These are phyloP conservation scores for Sisymbrium irio DNA, from an alignment of 345 rosid genomes.

Conservation along the genomic window DNA sequence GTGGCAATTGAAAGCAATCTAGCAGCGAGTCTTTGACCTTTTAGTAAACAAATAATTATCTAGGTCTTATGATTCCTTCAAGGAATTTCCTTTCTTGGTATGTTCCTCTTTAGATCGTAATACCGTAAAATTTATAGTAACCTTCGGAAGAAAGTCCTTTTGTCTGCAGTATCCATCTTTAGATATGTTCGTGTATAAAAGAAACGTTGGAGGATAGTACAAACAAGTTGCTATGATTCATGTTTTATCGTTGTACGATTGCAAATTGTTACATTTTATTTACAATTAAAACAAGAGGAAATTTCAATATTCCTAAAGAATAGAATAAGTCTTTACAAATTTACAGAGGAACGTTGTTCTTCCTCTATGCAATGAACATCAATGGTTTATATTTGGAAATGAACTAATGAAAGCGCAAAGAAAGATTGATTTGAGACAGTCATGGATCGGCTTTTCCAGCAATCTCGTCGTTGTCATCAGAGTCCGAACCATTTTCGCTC, in stretches of 20 bases:
- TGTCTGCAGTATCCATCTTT: conserved; percentile 2
- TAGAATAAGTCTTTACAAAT: conserved; percentile 19
- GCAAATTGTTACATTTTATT: conserved; percentile 9
- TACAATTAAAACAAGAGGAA: not conserved
- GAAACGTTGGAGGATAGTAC: not conserved
- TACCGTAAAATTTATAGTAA: not conserved
- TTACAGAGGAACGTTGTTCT: conserved; percentile 26
- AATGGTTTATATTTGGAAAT: conserved; percentile 8
- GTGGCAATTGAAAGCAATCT: conserved; percentile 16
- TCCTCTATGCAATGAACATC: conserved; percentile 22
- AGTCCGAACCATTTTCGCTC: conserved; percentile 43
- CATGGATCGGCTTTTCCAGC: conserved; percentile 56
- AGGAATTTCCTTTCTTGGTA: not conserved
- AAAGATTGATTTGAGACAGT: conserved; percentile 16
- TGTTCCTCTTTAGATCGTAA: conserved; percentile 20
- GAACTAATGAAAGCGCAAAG: conserved; percentile 9
- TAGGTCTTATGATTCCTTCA: not conserved
- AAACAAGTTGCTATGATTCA: not conserved
- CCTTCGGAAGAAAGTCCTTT: conserved; percentile 6
- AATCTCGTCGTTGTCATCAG: conserved; percentile 53
- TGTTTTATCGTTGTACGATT: not conserved
- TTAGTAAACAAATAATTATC: conserved; percentile 25
- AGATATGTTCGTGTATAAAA: conserved; percentile 11
- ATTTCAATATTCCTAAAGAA: conserved; percentile 17
- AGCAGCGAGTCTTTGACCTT: conserved; percentile 16